Evolutionary conservation across 2,329 filamentous ascomycete genomes (phyloP), one percentile per base, ranked within the genome.

Genomic region (Zalaria obscura): DNA sequence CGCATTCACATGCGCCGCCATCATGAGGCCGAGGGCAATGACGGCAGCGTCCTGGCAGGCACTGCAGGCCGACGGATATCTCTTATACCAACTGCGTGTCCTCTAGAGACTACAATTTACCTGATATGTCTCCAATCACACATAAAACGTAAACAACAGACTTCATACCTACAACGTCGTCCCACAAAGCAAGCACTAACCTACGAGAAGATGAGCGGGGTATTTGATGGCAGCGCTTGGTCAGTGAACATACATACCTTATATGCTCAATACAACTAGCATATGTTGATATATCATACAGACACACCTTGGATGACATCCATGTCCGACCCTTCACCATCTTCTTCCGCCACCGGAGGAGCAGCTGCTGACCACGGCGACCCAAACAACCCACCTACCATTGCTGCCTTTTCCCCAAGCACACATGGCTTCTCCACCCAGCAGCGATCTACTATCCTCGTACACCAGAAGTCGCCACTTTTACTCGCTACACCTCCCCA

Each of bases 391-490:
- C 38, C 46, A 7, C 81, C 86, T 37, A 96, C 89, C 36, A 78
- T 83, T 57, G 91, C 91, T 48, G 75, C 84, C 54, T 98, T 98
- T 67, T 91, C 89, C 4, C 88, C 91, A 28, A 74, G 88, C 50
- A 80, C 78, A 36, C 75, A 80, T 43, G 73, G 75, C 32, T 73
- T 78, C 4, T 70, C 80, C 37, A 74, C 78, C 32, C 77, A 78
- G 35, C 82, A 83, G 55, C 78, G 85, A 36, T 93, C 86, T 11
- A 93, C 86, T 43, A 88, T 98, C 52, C 78, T 96, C 51, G 88
- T 98, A 18, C 88, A 96, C 62, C 89, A 94, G 61, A 98, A 96
- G 65, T 94, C 86, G 10, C 91, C 91, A 7, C 66, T 98, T 36
- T 73, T 98, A 11, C 80, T 93, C 45, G 87, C 89, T 10, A 98